These are phyloP conservation scores for Halenospora varia DNA, from an alignment of 495 filamentous ascomycete genomes.

Conservation along the genomic window DNA sequence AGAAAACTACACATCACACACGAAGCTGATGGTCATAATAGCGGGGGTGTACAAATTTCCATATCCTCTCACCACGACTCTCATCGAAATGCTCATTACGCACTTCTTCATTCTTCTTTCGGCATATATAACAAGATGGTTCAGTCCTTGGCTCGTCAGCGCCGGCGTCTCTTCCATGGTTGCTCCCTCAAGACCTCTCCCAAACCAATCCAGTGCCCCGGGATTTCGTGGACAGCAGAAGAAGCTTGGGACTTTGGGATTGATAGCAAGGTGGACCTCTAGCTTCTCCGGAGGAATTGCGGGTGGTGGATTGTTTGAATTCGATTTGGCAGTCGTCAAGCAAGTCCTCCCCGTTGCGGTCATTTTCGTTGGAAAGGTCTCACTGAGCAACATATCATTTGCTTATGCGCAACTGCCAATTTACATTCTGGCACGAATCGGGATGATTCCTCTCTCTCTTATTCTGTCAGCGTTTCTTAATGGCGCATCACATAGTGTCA, in stretches of 20 bases:
- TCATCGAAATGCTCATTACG: conserved; percentile 45
- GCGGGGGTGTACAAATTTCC: conserved; percentile 50
- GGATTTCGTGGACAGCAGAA: conserved; percentile 13
- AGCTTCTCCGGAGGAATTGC: conserved; percentile 44
- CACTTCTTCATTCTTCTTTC: conserved; percentile 20
- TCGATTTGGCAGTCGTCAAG: conserved; percentile 36
- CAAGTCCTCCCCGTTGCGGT: conserved; percentile 40
- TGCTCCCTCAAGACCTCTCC: conserved; percentile 30
- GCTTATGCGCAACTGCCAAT: conserved; percentile 45
- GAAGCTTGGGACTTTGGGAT: conserved; percentile 7
- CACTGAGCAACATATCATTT: conserved; percentile 47
- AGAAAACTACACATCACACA: conserved; percentile 22
- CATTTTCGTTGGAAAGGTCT: conserved; percentile 42
- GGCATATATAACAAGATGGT: conserved; percentile 23
- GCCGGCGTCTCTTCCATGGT: conserved; percentile 20
- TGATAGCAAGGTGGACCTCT: conserved; percentile 8
- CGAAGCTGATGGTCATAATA: conserved; percentile 26
- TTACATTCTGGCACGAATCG: conserved; percentile 45
- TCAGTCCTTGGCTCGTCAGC: conserved; percentile 16
- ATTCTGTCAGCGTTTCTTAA: conserved; percentile 39
- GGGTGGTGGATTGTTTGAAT: conserved; percentile 46
- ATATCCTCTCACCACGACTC: conserved; percentile 45
- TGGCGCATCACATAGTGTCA: conserved; percentile 35
- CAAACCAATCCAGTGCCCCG: conserved; percentile 6
- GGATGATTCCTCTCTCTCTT: conserved; percentile 39